Conservation (phyloP, 257 asterid genomes). For the Ehretia macrophylla region DNA sequence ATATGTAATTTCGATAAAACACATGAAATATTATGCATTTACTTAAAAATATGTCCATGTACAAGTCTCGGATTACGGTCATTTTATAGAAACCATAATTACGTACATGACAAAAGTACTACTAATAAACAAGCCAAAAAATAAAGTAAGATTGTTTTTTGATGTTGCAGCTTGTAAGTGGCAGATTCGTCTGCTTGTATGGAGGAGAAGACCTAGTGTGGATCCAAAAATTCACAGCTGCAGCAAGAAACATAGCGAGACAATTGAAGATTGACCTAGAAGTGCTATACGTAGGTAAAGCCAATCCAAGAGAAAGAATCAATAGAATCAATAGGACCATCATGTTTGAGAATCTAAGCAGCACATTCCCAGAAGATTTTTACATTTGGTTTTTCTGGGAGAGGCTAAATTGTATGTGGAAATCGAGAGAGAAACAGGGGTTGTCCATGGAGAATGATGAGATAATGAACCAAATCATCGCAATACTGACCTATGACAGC, state of each 20-base stretch:
- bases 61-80: too few relatives aligned
- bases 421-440: constrained; percentile 67
- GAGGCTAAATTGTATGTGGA: constrained; percentile 87
- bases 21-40: too few relatives aligned
- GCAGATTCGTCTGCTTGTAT: constrained; percentile 64
- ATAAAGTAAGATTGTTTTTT: too few relatives aligned
- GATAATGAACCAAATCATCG: constrained; percentile 58
- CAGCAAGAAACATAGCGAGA: constrained; percentile 35
- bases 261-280: constrained; percentile 45
- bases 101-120: too few relatives aligned
- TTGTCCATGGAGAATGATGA: constrained; percentile 47
- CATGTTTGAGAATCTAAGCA: constrained; percentile 49
- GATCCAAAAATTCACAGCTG: constrained; percentile 57
- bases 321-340: constrained; percentile 54
- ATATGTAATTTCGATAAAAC: too few relatives aligned
- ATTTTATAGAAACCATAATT: too few relatives aligned
- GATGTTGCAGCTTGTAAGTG: constrained; percentile 36
- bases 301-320: constrained; percentile 62
- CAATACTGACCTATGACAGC: constrained; percentile 60
- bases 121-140: too few relatives aligned
- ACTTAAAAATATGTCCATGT: too few relatives aligned
- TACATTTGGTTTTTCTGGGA: constrained; percentile 84
- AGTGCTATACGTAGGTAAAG: constrained; percentile 79
- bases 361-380: constrained; percentile 35
- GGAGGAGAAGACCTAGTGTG: constrained; percentile 90